Conservation (phyloP, 164 flowering plant genomes). For the Dillenia turbinata region DNA sequence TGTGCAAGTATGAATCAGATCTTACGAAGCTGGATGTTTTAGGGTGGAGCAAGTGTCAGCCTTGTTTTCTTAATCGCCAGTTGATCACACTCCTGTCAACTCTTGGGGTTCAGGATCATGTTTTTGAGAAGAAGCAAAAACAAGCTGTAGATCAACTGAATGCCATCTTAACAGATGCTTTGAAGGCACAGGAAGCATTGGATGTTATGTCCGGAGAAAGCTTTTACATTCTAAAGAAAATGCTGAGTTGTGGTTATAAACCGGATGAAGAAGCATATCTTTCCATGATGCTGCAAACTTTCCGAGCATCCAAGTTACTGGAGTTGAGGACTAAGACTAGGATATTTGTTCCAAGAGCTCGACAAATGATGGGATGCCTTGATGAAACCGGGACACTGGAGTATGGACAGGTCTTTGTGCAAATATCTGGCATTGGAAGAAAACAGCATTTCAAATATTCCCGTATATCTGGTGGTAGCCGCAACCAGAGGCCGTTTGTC, state of each 20-base stretch:
- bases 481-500: conserved; percentile 13
- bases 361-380: conserved; percentile 88
- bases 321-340: conserved; percentile 61
- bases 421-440: conserved; percentile 35
- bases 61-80: conserved; percentile 85
- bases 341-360: conserved; percentile 62
- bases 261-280: conserved; percentile 84
- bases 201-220: conserved; percentile 74
- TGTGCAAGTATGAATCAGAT: conserved; percentile 63
- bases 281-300: conserved; percentile 77
- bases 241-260: conserved; percentile 74
- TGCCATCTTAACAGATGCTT: conserved; percentile 50
- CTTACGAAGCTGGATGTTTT: conserved; percentile 68
- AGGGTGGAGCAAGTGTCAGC: conserved; percentile 69
- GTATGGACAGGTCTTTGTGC: conserved; percentile 89
- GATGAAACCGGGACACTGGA: conserved; percentile 77
- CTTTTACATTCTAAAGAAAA: conserved; percentile 59
- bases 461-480: neutral
- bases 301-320: conserved; percentile 62
- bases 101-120: conserved; percentile 66
- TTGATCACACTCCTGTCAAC: conserved; percentile 79
- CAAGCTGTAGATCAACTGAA: conserved; percentile 63
- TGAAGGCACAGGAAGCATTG: conserved; percentile 56
- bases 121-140: conserved; percentile 66
- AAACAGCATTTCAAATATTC: conserved; percentile 13